A percentile compares a stretch with the other conserved stretches of the same genome.
phyloP scores from a whole-genome alignment of 306 rosid genomes.

The Rosa chinensis region DNA sequence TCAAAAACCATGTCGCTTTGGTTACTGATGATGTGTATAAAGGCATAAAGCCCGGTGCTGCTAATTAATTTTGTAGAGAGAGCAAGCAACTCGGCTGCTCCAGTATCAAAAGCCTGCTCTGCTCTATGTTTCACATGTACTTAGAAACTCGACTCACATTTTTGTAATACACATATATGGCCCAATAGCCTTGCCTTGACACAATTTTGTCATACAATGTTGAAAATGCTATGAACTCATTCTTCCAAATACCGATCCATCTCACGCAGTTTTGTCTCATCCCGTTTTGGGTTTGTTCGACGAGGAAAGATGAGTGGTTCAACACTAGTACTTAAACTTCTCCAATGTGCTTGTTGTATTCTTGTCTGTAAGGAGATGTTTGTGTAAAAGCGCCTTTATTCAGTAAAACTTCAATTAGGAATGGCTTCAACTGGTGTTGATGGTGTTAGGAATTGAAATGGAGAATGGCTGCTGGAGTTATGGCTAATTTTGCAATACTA shows the following conservation, averaged over 20 bases:
- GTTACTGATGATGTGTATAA: slow-evolving; percentile 7
- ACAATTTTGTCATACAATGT: background rate
- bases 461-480: too few species aligned
- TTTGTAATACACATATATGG: slow-evolving; percentile 16
- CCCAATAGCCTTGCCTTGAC: background rate
- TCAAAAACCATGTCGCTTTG: background rate
- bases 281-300: background rate
- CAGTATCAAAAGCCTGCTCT: slow-evolving; percentile 8
- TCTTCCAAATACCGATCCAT: background rate
- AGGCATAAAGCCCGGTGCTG: slow-evolving; percentile 9
- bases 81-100: slow-evolving; percentile 79
- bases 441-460: too few species aligned
- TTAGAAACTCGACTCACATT: background rate
- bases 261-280: background rate
- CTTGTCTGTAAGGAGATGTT: background rate
- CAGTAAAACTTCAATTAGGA: background rate
- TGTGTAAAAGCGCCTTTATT: background rate
- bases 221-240: background rate
- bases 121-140: background rate
- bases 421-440: too few species aligned
- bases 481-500: too few species aligned
- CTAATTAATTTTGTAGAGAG: slow-evolving; percentile 50
- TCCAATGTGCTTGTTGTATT: background rate
- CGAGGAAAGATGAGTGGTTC: background rate
- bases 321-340: background rate